A percentile compares a stretch with the other conserved stretches of the same genome.
These are phyloP conservation scores for Candida anglica DNA, from an alignment of 805 yeast genomes.

Conservation along the genomic window DNA sequence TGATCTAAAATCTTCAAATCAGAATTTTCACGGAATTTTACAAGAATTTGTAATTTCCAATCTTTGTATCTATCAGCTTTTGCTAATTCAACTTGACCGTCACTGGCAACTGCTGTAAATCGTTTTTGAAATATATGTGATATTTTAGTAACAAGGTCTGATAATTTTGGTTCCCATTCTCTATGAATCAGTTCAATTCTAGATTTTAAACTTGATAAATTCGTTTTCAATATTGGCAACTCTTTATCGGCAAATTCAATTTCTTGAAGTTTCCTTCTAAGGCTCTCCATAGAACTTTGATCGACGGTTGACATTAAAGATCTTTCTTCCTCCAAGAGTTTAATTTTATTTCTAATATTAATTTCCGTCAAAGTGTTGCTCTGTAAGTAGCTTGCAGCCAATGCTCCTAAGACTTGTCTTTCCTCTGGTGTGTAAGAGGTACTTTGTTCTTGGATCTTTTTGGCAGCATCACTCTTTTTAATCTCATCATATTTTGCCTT, in stretches of 20 bases:
- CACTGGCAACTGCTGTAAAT: slow-evolving; percentile 75
- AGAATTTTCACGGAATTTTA: slow-evolving; percentile 77
- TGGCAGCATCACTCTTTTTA: slow-evolving; percentile 37
- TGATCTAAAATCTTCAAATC: slow-evolving; percentile 69
- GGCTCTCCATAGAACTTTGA: slow-evolving; percentile 33
- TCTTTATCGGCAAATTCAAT: slow-evolving; percentile 28
- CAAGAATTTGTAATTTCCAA: slow-evolving; percentile 83
- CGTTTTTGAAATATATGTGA: slow-evolving; percentile 62
- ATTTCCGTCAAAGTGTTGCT: slow-evolving; percentile 33
- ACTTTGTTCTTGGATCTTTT: slow-evolving; percentile 31
- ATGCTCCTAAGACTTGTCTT: slow-evolving; percentile 31
- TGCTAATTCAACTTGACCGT: slow-evolving; percentile 71
- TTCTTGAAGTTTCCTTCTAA: slow-evolving; percentile 33
- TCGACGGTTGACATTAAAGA: slow-evolving; percentile 35
- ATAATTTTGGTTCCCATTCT: slow-evolving; percentile 63
- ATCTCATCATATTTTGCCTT: slow-evolving; percentile 33
- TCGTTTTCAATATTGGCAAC: slow-evolving; percentile 31
- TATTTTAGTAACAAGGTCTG: slow-evolving; percentile 48
- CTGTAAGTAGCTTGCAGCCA: slow-evolving; percentile 35
- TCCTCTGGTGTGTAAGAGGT: slow-evolving; percentile 34
- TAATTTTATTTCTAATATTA: slow-evolving; percentile 36
- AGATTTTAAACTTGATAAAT: slow-evolving; percentile 22
- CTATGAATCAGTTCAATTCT: slow-evolving; percentile 35
- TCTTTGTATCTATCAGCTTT: slow-evolving; percentile 53
- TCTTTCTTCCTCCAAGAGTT: slow-evolving; percentile 44